phyloP scores from a whole-genome alignment of 805 yeast species.

The Diddensiella transvaalensis region DNA sequence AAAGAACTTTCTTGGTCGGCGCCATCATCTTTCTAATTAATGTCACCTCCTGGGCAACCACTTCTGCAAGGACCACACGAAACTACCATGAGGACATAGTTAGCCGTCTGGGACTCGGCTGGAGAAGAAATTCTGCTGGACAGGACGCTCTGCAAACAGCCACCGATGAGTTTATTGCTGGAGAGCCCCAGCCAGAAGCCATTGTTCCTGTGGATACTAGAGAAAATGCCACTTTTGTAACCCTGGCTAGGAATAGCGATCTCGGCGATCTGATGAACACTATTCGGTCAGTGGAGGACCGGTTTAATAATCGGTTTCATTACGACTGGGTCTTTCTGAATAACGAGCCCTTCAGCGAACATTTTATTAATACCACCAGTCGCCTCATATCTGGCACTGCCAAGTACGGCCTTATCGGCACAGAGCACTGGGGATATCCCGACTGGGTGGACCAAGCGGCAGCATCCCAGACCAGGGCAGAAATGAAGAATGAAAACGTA shows the following conservation, averaged over 20 bases:
- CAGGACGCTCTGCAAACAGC: too few species aligned
- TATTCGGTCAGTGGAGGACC: constrained; percentile 74
- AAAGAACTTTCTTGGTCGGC: neutral
- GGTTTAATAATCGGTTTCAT: constrained; percentile 70
- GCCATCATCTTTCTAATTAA: neutral
- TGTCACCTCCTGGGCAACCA: neutral
- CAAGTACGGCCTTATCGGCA: constrained; percentile 69
- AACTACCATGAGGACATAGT: too few species aligned
- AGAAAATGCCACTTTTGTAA: constrained; percentile 75
- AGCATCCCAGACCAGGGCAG: constrained; percentile 54
- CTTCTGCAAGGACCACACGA: too few species aligned
- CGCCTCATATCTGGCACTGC: constrained; percentile 66
- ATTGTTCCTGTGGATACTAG: constrained; percentile 18
- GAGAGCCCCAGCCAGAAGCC: neutral
- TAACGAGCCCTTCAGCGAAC: constrained; percentile 73
- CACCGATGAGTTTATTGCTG: neutral
- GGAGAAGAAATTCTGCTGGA: neutral
- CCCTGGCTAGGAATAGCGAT: constrained; percentile 76
- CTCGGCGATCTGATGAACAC: constrained; percentile 58
- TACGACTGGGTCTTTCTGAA: constrained; percentile 93
- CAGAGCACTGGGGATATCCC: constrained; percentile 84
- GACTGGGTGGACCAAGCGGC: constrained; percentile 70
- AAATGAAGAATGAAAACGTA: constrained; percentile 48
- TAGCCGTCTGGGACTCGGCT: neutral
- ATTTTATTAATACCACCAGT: constrained; percentile 60